These are phyloP conservation scores for Durotheca rogersii DNA, from an alignment of 495 filamentous ascomycete species.

Conservation along the genomic window DNA sequence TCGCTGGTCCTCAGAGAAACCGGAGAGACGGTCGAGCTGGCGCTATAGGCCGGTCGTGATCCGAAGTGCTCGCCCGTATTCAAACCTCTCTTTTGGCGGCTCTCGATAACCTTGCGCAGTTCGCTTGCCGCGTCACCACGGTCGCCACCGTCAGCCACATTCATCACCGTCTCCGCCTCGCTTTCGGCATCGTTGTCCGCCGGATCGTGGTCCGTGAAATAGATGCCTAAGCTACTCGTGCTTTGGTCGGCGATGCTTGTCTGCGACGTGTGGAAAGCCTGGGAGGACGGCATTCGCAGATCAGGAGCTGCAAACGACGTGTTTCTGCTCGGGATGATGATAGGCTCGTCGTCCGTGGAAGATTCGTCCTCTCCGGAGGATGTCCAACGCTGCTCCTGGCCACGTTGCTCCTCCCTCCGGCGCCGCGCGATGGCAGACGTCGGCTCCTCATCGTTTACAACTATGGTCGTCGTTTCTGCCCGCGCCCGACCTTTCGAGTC, in stretches of 20 bases:
- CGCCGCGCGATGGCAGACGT: conserved; percentile 28
- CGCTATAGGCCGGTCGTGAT: conserved; percentile 25
- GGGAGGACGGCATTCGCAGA: conserved; percentile 48
- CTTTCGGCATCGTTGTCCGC: conserved; percentile 46
- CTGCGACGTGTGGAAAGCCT: conserved; percentile 58
- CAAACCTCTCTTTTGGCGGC: conserved; percentile 54
- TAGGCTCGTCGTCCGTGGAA: conserved; percentile 66
- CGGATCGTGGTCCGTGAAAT: conserved; percentile 22
- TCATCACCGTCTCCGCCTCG: conserved; percentile 59
- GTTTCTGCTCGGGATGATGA: conserved; percentile 63
- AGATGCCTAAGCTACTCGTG: conserved; percentile 42
- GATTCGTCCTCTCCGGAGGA: conserved; percentile 52
- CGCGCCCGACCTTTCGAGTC: conserved; percentile 70
- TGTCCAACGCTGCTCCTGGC: conserved; percentile 35
- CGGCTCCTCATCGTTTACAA: conserved; percentile 47
- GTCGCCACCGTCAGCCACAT: conserved; percentile 40
- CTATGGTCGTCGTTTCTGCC: conserved; percentile 65
- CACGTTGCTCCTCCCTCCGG: conserved; percentile 15
- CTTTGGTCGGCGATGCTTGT: conserved; percentile 48
- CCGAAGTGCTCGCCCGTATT: conserved; percentile 26
- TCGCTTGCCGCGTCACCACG: conserved; percentile 59
- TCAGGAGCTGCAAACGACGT: conserved; percentile 62
- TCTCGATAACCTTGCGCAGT: conserved; percentile 70
- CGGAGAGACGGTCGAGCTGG: conserved; percentile 52
- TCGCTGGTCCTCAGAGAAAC: conserved; percentile 67